Evolutionary conservation across 31 red algal species (phyloP), one percentile per base, ranked within the genome.

Genomic region (Asparagopsis taxiformis): DNA sequence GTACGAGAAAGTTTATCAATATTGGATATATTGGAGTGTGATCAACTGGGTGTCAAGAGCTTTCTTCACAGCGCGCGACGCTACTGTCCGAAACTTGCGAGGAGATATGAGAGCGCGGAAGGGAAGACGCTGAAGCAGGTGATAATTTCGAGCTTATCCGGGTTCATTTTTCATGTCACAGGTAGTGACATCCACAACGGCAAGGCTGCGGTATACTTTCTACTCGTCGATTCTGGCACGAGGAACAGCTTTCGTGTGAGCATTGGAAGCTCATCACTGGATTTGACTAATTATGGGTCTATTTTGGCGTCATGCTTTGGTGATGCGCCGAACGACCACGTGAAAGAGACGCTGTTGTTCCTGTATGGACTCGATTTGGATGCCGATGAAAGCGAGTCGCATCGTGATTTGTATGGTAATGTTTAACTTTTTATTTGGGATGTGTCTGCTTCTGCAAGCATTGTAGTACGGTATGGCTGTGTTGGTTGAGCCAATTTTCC

Each of bases 201-300:
- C 1, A 62, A 64, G 58, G 59, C 73, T 10, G 73, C 73, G 2
- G 76, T 80, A 62, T 80, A 80, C 64, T 80, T 80, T 48, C 25
- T 80, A 62, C 56, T 80, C 31, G 76, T 80, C 39, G 76, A 80
- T 50, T 54, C 76, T 5, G 76, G 76, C 15, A 80, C 76, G 31
- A 80, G 62, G 36, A 69, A 80, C 63, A 80, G 76, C 62, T 80
- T 80, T 50, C 76, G 61, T 16, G 76, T 80, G 9, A 65, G 76
- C 59, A 65, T 71, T 43, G 79, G 79, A 35, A 83, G 68, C 67
- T 51, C 64, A 30, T 80, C 55, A 11, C 51, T 80, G 76, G 62
- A 67, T 41, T 59, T 80, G 25, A 68, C 64, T 21, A 68, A 69
- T 33, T 80, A 69, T 31, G 76, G 62, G 19, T 80, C 55, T n/a